Conservation (phyloP, 768 basidiomycete species). For the Hygrophorus pudorinus region DNA sequence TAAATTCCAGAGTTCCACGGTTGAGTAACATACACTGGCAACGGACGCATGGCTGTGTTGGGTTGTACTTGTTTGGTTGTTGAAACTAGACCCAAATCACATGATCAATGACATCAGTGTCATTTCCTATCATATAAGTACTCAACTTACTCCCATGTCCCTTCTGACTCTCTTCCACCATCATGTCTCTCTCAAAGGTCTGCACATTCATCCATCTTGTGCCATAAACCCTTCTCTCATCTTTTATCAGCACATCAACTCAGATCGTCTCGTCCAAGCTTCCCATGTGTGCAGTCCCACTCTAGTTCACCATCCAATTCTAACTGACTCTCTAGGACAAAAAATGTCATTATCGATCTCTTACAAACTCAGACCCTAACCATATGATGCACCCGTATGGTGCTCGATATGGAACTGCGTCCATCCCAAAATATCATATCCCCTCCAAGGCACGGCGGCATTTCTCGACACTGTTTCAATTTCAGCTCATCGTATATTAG, state of each 20-base stretch:
- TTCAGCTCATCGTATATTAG: slow-evolving; percentile 16
- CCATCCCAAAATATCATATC: slow-evolving; percentile 61
- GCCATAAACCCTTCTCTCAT: slow-evolving; percentile 2
- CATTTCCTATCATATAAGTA: too few relatives aligned
- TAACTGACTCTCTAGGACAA: slow-evolving; percentile 31
- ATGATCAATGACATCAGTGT: too few relatives aligned
- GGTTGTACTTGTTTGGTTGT: too few relatives aligned
- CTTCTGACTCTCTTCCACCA: slow-evolving; percentile 5
- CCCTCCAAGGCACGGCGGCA: slow-evolving; percentile 35
- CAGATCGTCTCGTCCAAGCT: slow-evolving; percentile 52
- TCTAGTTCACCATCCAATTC: neutral
- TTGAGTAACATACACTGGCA: too few relatives aligned
- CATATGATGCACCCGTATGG: slow-evolving; percentile 39
- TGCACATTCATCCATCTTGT: neutral
- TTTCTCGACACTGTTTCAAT: neutral
- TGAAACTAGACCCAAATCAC: too few relatives aligned
- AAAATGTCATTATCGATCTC: slow-evolving; percentile 24
- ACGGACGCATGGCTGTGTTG: too few relatives aligned
- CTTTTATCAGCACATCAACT: slow-evolving; percentile 47
- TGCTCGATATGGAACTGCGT: slow-evolving; percentile 54
- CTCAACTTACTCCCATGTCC: too few relatives aligned
- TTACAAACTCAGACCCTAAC: slow-evolving; percentile 25
- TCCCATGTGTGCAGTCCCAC: slow-evolving; percentile 31
- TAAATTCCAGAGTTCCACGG: too few relatives aligned
- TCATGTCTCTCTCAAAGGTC: slow-evolving; percentile 58